Conservation (phyloP, 495 filamentous ascomycete species). For the Amphirosellinia nigrospora region DNA sequence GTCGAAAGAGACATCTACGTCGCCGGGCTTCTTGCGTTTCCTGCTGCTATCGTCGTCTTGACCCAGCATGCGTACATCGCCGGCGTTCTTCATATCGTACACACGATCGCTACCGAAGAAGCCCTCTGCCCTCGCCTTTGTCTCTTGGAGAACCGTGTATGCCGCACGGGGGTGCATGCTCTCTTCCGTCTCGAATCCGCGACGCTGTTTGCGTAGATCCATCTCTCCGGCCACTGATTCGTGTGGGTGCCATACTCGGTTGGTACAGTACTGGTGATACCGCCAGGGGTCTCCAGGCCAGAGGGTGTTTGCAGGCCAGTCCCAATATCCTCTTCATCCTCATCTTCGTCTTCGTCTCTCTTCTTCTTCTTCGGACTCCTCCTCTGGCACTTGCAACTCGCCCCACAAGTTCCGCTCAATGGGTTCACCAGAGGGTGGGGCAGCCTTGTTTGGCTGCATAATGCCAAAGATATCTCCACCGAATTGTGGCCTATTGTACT, state of each 20-base stretch:
- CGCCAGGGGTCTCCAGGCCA: conserved; percentile 81
- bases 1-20: conserved; percentile 91
- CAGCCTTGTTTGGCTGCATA: conserved; percentile 62
- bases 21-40: conserved; percentile 93
- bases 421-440: conserved; percentile 72
- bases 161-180: conserved; percentile 72
- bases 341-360: conserved; percentile 72
- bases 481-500: conserved; percentile 86
- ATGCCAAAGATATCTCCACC: conserved; percentile 95
- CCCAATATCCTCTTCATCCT: conserved; percentile 72
- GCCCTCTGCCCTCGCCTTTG: conserved; percentile 78
- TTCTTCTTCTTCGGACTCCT: conserved; percentile 76
- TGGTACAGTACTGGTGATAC: conserved; percentile 78
- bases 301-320: conserved; percentile 74
- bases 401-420: conserved; percentile 93
- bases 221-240: conserved; percentile 81
- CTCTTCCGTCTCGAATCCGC: conserved; percentile 90
- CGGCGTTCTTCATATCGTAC: conserved; percentile 72
- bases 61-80: conserved; percentile 68
- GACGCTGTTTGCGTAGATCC: conserved; percentile 84
- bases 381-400: conserved; percentile 87
- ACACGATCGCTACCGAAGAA: conserved; percentile 95
- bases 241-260: conserved; percentile 76
- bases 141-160: conserved; percentile 90
- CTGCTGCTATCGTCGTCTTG: conserved; percentile 75